Evolutionary conservation across 768 basidiomycete genomes (phyloP).

Genomic region (Lentinula raphanica): DNA sequence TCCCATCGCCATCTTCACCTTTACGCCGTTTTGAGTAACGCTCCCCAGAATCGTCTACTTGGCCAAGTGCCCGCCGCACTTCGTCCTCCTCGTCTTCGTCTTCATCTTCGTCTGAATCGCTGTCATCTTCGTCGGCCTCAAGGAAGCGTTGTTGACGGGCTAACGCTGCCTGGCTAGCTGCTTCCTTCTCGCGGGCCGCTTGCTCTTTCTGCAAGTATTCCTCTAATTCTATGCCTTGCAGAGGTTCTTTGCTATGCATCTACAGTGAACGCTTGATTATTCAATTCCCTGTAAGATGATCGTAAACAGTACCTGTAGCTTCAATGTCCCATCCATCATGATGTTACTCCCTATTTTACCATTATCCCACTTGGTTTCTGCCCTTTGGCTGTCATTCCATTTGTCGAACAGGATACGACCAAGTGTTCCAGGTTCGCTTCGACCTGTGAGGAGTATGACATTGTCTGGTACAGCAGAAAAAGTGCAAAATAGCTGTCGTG

Average conservation of each 20-base stretch:
- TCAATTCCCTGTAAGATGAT: neutral
- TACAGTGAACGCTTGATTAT: constrained; percentile 23
- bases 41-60: constrained; percentile 31
- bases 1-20: constrained; percentile 45
- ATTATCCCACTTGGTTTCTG: constrained; percentile 80
- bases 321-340: constrained; percentile 70
- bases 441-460: constrained; percentile 79
- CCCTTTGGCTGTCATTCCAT: constrained; percentile 83
- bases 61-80: constrained; percentile 50
- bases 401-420: constrained; percentile 72
- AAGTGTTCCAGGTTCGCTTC: constrained; percentile 77
- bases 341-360: constrained; percentile 85
- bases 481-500: constrained; percentile 77
- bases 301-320: constrained; percentile 51
- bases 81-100: constrained; percentile 63
- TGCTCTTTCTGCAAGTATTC: constrained; percentile 72
- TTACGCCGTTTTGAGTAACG: constrained; percentile 32
- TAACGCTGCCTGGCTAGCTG: constrained; percentile 78
- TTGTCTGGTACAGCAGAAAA: constrained; percentile 83
- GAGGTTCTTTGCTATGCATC: constrained; percentile 86
- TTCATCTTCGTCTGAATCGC: constrained; percentile 66
- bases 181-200: constrained; percentile 73
- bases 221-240: constrained; percentile 86
- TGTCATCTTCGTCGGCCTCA: constrained; percentile 91
- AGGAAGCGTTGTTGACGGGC: constrained; percentile 83